Conservation (phyloP, 768 basidiomycete species). For the Chalciporus pseudorubinellus region DNA sequence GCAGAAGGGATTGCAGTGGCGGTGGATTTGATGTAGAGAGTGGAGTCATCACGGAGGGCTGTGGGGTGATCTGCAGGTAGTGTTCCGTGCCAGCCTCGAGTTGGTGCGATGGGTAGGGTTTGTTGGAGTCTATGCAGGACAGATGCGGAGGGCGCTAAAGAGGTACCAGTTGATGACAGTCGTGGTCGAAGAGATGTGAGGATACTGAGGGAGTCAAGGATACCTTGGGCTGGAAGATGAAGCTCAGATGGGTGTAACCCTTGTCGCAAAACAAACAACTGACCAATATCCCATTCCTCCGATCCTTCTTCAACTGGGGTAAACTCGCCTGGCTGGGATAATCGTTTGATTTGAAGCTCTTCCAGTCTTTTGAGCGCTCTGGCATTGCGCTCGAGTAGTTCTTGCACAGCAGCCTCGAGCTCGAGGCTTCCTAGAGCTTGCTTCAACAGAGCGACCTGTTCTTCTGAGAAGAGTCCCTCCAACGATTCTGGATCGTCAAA, state of each 20-base stretch:
- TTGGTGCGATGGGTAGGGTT: conserved; percentile 58
- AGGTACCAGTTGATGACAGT: conserved; percentile 37
- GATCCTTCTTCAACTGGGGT: conserved; percentile 59
- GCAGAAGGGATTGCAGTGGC: conserved; percentile 33
- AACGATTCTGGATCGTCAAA: conserved; percentile 42
- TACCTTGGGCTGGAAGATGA: conserved; percentile 59
- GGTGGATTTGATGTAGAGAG: conserved; percentile 59
- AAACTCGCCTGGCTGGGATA: conserved; percentile 46
- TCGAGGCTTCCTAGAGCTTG: conserved; percentile 57
- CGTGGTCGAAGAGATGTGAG: conserved; percentile 74
- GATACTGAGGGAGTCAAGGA: conserved; percentile 64
- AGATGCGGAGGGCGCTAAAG: conserved; percentile 61
- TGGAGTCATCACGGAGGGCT: conserved; percentile 73
- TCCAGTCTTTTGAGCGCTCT: conserved; percentile 62
- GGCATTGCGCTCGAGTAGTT: conserved; percentile 64
- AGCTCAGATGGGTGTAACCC: conserved; percentile 9
- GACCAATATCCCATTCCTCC: conserved; percentile 84
- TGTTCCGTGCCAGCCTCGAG: conserved; percentile 73
- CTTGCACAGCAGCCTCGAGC: conserved; percentile 66
- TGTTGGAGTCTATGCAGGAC: conserved; percentile 70
- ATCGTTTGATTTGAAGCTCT: conserved; percentile 59
- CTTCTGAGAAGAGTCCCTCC: conserved; percentile 53
- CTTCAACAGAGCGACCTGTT: conserved; percentile 58
- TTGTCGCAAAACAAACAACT: conserved; percentile 21
- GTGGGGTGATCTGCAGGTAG: conserved; percentile 54